phyloP scores from a whole-genome alignment of 129 eudicot species.

The Helianthus tuberosus region DNA sequence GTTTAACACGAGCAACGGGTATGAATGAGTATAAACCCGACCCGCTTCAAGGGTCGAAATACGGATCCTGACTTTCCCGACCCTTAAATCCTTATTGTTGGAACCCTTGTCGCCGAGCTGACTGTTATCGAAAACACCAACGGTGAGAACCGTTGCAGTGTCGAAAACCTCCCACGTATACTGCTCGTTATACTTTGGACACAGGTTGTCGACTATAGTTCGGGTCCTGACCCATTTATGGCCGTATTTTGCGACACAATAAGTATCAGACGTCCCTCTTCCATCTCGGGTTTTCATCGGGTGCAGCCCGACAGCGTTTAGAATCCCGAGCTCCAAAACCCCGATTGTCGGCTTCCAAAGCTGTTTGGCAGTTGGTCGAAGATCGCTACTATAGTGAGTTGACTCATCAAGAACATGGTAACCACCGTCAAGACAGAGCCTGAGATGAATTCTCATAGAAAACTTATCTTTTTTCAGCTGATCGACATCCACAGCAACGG shows the following conservation, averaged over 20 bases:
- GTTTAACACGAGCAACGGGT: conserved; percentile 83
- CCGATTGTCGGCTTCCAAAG: conserved; percentile 92
- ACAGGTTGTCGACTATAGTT: conserved; percentile 75
- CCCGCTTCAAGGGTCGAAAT: conserved; percentile 93
- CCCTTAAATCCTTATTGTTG: conserved; percentile 62
- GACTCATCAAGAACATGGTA: conserved; percentile 97
- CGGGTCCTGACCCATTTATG: conserved; percentile 95
- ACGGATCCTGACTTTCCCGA: conserved; percentile 91
- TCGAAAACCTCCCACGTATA: conserved; percentile 98
- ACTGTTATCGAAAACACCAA: conserved; percentile 87
- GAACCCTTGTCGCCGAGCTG: conserved; percentile 78
- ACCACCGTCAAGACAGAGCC: conserved; percentile 94
- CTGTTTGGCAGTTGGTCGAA: conserved; percentile 97
- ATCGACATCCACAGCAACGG: conserved; percentile 81
- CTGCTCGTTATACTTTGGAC: conserved; percentile 91
- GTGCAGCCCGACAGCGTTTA: conserved; percentile 88
- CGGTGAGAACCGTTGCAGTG: conserved; percentile 87
- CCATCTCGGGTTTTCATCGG: conserved; percentile 95
- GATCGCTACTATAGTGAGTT: conserved; percentile 94
- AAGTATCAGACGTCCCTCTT: conserved; percentile 88
- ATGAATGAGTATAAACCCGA: conserved; percentile 90
- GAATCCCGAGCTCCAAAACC: conserved; percentile 79
- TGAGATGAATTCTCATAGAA: conserved; percentile 79
- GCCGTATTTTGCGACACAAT: conserved; percentile 95
- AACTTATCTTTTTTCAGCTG: conserved; percentile 89